Conservation (phyloP, 345 rosid genomes). For the Draba incana region DNA sequence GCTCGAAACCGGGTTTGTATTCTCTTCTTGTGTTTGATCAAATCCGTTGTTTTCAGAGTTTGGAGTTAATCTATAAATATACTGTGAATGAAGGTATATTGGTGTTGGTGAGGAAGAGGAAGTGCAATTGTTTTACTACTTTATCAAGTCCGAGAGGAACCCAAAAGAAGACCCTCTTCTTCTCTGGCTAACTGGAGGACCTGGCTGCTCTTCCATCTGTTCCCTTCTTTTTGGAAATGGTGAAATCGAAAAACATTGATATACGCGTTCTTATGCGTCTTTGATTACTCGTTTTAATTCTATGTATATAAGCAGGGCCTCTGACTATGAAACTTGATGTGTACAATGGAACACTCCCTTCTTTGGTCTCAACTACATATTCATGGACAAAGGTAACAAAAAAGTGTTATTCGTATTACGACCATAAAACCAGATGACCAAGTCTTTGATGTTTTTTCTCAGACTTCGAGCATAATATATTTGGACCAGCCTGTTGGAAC, state of each 20-base stretch:
- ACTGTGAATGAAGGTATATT: constrained; percentile 44
- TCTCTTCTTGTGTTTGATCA: neutral
- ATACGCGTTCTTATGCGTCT: constrained; percentile 40
- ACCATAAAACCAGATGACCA: constrained; percentile 18
- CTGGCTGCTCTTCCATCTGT: constrained; percentile 58
- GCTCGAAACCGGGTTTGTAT: constrained; percentile 25
- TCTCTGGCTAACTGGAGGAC: constrained; percentile 73
- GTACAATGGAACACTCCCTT: constrained; percentile 68
- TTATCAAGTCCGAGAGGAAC: constrained; percentile 54
- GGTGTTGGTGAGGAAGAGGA: constrained; percentile 53
- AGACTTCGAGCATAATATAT: constrained; percentile 62
- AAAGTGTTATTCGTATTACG: constrained; percentile 43
- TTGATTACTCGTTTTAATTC: constrained; percentile 37
- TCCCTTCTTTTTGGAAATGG: constrained; percentile 31
- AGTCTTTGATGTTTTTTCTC: constrained; percentile 56
- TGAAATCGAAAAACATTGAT: neutral
- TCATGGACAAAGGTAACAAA: constrained; percentile 63
- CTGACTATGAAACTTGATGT: constrained; percentile 48
- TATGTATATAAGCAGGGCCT: constrained; percentile 48
- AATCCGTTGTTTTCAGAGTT: neutral
- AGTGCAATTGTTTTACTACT: constrained; percentile 57
- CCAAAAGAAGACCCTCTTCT: constrained; percentile 53
- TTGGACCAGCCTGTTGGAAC: constrained; percentile 69
- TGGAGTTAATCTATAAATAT: neutral
- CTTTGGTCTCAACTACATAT: constrained; percentile 52